Evolutionary conservation across 116 monocot genomes (phyloP).

Genomic region (Zostera marina): DNA sequence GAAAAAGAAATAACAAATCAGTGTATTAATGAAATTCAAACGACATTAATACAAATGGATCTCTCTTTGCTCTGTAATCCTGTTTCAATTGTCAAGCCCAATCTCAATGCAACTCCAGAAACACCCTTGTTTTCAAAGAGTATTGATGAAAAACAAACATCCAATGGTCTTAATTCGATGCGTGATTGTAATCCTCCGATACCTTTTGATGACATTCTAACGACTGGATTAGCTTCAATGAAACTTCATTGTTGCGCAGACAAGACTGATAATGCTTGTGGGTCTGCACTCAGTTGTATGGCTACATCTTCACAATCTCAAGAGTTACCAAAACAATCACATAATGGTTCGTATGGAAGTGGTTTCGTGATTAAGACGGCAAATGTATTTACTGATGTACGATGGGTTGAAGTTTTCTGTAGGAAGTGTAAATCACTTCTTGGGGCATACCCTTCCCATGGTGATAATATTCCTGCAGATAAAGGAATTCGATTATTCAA

Average conservation of each 20-base stretch:
- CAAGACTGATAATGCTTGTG: not conserved
- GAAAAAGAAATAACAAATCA: not conserved
- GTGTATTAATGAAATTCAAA: not conserved
- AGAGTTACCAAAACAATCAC: not conserved
- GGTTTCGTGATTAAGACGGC: conserved; percentile 43
- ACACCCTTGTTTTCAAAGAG: not conserved
- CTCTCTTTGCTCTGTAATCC: not conserved
- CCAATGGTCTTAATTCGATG: not conserved
- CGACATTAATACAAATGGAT: not conserved
- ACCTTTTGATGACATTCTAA: not conserved
- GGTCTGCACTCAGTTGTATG: not conserved
- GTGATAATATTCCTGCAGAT: conserved; percentile 27
- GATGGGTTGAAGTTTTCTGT: conserved; percentile 58
- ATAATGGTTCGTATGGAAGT: conserved; percentile 47
- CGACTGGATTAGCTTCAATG: conserved; percentile 6
- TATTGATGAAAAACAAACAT: not conserved
- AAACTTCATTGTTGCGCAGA: conserved; percentile 21
- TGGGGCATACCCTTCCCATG: conserved; percentile 48
- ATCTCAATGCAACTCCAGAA: not conserved
- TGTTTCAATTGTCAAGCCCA: not conserved
- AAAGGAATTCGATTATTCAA: conserved; percentile 76
- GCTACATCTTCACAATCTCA: conserved; percentile 1
- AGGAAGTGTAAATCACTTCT: conserved; percentile 46
- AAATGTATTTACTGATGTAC: conserved; percentile 33
- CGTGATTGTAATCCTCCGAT: not conserved